Evolutionary conservation across 495 filamentous ascomycete species (phyloP).

Genomic region (Penicillium nucicola): DNA sequence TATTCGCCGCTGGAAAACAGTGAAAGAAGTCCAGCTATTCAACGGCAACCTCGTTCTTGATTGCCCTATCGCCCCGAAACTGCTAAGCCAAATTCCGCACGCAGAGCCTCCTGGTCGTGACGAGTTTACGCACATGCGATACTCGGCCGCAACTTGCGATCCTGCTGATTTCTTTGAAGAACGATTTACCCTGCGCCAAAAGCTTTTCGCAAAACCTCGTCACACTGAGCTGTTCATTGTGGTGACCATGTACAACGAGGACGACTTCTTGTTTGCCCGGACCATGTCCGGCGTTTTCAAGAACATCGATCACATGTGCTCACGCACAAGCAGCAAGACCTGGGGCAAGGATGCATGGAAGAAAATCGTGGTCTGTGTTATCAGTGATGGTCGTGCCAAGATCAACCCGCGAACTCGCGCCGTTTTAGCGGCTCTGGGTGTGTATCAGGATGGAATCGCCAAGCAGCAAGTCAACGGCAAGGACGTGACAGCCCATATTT

Average conservation of each 20-base stretch:
- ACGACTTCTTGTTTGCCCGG: conserved; percentile 92
- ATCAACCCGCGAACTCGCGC: conserved; percentile 92
- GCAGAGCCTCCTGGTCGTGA: conserved; percentile 78
- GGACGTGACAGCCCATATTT: conserved; percentile 97
- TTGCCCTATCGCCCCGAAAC: conserved; percentile 88
- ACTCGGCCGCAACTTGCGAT: conserved; percentile 95
- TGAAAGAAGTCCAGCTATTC: conserved; percentile 96
- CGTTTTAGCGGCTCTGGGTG: conserved; percentile 87
- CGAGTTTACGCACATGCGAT: conserved; percentile 99
- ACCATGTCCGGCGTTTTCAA: conserved; percentile 98
- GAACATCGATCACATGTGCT: conserved; percentile 97
- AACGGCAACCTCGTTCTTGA: conserved; percentile 96
- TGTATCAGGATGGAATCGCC: conserved; percentile 97
- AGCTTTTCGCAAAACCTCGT: conserved; percentile 86
- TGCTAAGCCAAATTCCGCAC: conserved; percentile 82
- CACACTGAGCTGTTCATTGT: conserved; percentile 98
- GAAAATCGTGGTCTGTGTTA: conserved; percentile 98
- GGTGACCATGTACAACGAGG: conserved; percentile 99
- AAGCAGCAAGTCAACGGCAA: conserved; percentile 98
- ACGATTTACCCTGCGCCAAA: conserved; percentile 91
- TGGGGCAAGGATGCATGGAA: conserved; percentile 99
- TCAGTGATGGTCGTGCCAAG: conserved; percentile 97
- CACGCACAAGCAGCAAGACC: conserved; percentile 82
- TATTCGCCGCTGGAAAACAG: conserved; percentile 93
- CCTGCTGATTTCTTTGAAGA: conserved; percentile 81